These are phyloP conservation scores for Litsea cubeba DNA, from an alignment of 164 flowering plant genomes.

Conservation along the genomic window DNA sequence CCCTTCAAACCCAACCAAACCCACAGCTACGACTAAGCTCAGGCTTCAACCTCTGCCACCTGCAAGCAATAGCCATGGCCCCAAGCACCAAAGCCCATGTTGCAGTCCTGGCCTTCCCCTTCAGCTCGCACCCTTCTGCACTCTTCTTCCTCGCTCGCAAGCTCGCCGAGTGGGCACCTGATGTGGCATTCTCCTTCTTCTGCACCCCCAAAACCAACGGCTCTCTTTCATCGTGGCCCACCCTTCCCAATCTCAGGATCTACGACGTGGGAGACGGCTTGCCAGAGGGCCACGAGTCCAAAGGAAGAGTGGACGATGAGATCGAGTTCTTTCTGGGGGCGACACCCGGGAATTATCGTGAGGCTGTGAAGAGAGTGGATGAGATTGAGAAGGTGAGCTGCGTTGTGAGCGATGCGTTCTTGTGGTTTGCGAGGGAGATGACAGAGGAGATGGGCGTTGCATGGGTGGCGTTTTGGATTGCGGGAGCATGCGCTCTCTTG, in stretches of 20 bases:
- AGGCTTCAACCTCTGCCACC: no score
- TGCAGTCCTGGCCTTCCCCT: slow-evolving; percentile 10
- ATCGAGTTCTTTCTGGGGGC: slow-evolving; percentile 32
- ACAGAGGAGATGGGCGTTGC: slow-evolving; percentile 38
- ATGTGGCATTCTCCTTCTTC: slow-evolving; percentile 46
- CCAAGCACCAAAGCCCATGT: slow-evolving; percentile 1
- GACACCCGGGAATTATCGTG: slow-evolving; percentile 23
- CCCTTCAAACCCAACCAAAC: no score
- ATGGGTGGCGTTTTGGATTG: slow-evolving; percentile 42
- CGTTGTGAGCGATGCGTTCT: slow-evolving; percentile 33
- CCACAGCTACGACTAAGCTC: no score
- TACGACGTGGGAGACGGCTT: slow-evolving; percentile 29
- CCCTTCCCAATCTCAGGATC: slow-evolving; percentile 11
- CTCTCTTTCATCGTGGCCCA: not conserved
- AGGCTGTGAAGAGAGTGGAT: slow-evolving; percentile 23
- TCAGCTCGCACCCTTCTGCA: slow-evolving; percentile 45
- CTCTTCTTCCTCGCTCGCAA: slow-evolving; percentile 30
- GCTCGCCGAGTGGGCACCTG: slow-evolving; percentile 32
- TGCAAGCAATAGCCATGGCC: no score
- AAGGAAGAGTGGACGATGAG: slow-evolving; percentile 17
- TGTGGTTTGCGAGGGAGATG: slow-evolving; percentile 28
- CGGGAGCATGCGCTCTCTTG: slow-evolving; percentile 22
- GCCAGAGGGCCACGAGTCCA: slow-evolving; percentile 23
- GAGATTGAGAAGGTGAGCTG: slow-evolving; percentile 21
- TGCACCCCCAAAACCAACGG: slow-evolving; percentile 32